A percentile compares a stretch with the other conserved stretches of the same genome.
phyloP scores from a whole-genome alignment of 2,329 filamentous ascomycete genomes.

The Hirsutella minnesotensis region DNA sequence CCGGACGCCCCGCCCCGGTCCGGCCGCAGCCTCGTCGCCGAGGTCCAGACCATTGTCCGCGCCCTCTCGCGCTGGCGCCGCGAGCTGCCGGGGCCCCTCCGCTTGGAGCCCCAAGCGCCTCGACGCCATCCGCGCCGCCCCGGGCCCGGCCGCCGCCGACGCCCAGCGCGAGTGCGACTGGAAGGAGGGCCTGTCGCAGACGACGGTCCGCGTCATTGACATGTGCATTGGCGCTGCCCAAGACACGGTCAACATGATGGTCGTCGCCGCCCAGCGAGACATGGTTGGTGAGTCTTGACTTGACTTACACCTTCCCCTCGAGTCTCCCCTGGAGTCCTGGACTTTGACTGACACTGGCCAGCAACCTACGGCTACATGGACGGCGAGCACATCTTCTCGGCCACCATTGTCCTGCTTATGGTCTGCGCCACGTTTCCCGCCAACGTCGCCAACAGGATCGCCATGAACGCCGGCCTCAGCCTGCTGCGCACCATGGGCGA shows the following conservation, averaged over 20 bases:
- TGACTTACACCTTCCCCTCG: not conserved
- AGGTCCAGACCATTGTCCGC: constrained; percentile 37
- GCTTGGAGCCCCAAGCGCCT: constrained; percentile 38
- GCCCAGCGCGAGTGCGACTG: constrained; percentile 17
- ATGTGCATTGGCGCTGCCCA: constrained; percentile 36
- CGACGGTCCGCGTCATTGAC: constrained; percentile 38
- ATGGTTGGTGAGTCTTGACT: constrained; percentile 28
- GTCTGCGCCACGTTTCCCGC: constrained; percentile 39
- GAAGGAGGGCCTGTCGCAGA: constrained; percentile 31
- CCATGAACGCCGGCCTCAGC: constrained; percentile 33
- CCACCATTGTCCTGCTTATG: constrained; percentile 41
- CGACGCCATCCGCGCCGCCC: constrained; percentile 6
- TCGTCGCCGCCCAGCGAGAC: constrained; percentile 14
- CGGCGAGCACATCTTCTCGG: constrained; percentile 42
- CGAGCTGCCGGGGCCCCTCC: constrained; percentile 32
- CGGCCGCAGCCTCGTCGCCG: constrained; percentile 32
- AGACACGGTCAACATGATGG: constrained; percentile 23
- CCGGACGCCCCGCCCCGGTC: constrained; percentile 21
- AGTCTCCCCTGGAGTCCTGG: not conserved
- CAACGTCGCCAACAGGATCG: constrained; percentile 24
- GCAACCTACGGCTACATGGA: constrained; percentile 47
- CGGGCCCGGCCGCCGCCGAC: constrained; percentile 3
- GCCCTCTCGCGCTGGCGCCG: constrained; percentile 37
- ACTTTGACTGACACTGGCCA: constrained; percentile 6
- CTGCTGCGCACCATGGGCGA: constrained; percentile 38